A percentile compares a stretch with the other conserved stretches of the same genome.
phyloP scores from a whole-genome alignment of 805 yeast species.

The Candida taoyuanica region DNA sequence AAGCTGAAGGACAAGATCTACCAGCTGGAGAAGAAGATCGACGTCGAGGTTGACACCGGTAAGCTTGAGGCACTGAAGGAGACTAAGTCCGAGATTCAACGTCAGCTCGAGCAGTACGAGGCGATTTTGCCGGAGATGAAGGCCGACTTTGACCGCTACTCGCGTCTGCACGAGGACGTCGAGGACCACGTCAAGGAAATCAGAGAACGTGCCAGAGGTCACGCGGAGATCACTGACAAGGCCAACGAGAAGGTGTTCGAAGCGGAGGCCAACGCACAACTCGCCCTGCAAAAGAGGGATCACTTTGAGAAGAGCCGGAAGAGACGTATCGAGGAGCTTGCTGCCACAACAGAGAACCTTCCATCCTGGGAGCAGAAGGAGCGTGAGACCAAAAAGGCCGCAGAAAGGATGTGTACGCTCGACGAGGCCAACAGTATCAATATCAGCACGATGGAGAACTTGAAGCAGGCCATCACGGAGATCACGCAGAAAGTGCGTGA shows the following conservation, averaged over 20 bases:
- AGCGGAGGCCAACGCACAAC: conserved; percentile 11
- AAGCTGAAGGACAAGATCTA: conserved; percentile 25
- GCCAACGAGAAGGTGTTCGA: conserved; percentile 6
- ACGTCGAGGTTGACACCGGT: conserved; percentile 42
- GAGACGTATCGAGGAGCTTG: conserved; percentile 20
- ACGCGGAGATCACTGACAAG: conserved; percentile 22
- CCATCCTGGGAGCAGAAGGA: conserved; percentile 18
- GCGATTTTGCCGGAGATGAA: conserved; percentile 26
- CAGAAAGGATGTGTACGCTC: conserved; percentile 40
- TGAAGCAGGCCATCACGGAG: conserved; percentile 43
- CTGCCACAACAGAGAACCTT: conserved; percentile 16
- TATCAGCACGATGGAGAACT: conserved; percentile 41
- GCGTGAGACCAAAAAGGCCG: conserved; percentile 23
- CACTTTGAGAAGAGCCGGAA: conserved; percentile 17
- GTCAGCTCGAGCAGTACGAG: conserved; percentile 10
- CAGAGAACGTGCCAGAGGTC: conserved; percentile 20
- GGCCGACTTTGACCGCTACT: conserved; percentile 19
- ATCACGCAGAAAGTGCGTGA: conserved; percentile 43
- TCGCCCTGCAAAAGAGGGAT: conserved; percentile 10
- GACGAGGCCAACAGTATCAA: conserved; percentile 40
- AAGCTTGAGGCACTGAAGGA: conserved; percentile 29
- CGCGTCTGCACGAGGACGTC: conserved; percentile 19
- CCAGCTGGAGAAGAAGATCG: conserved; percentile 35
- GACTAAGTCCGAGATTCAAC: conserved; percentile 1
- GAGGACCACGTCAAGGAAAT: conserved; percentile 19